Evolutionary conservation across 2,329 filamentous ascomycete species (phyloP), one percentile per base, ranked within the genome.

Genomic region (Blumeria hordei): DNA sequence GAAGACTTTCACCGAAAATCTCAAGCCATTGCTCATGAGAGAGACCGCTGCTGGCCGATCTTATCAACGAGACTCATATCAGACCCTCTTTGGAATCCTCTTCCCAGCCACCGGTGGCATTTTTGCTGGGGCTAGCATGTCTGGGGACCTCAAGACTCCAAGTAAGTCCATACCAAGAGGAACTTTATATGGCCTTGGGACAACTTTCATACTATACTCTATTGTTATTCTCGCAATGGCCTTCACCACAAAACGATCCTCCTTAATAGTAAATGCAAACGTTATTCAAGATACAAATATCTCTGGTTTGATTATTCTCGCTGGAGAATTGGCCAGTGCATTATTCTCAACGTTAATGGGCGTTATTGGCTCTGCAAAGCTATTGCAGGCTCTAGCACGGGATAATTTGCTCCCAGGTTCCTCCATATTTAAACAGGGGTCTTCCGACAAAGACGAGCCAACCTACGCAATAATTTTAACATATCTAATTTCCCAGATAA

Each of bases 341-440:
- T 80, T 88, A 62, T 94, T 94, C 69, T 93, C 86, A 0, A 81
- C 85, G 4, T 67, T 94, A 54, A 93, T 94, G 83, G 87, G 87
- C 3, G 75, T 94, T 41, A 85, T 93, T 59, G 86, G 85, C 0
- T 83, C 85, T 6, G 83, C 87, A 33, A 93, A 92, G 64, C 74
- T 93, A 11, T 74, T 94, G 33, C 86, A 93, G 64, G 87, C 87
- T 33, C 75, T 94, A 58, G 83, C 85, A 2, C 74, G 84, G 64
- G 87, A 94, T 64, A 80, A 78, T 61, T 70, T 94, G 1, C 71
- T 94, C 12, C 87, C 87, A 1, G 86, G 86, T 0, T 70, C 93
- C 2, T 75, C 74, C 0, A 64, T 85, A 0, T 90, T 94, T 60
- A 80, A 80, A 1, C 80, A 82, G 67, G 85, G 86, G 16, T 85